Evolutionary conservation across 169 alveolate species (phyloP).

Genomic region (Plasmodium falciparum): DNA sequence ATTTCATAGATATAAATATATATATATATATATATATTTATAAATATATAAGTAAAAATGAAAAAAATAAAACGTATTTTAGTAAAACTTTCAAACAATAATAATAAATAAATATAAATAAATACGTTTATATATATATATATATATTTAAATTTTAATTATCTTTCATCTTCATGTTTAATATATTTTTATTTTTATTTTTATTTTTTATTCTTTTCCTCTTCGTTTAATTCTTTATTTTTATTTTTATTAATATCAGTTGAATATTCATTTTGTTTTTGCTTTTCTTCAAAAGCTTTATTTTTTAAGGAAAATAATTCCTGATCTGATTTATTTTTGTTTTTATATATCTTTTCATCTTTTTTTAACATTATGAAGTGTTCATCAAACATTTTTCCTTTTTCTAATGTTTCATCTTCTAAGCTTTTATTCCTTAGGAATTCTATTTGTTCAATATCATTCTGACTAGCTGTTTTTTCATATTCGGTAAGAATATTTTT

Average conservation of each 20-base stretch:
- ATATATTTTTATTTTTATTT: slow-evolving; percentile 9
- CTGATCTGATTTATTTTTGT: not conserved
- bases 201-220: slow-evolving; percentile 5
- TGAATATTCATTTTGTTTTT: slow-evolving; percentile 13
- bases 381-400: not conserved
- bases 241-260: not conserved
- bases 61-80: too few species aligned
- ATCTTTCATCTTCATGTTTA: not conserved
- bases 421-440: not conserved
- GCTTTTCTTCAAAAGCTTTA: not conserved
- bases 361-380: not conserved
- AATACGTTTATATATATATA: not conserved
- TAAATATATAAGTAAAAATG: too few species aligned
- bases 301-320: not conserved
- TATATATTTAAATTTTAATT: not conserved
- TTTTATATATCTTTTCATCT: not conserved
- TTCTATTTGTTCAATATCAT: not conserved
- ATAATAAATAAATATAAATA: too few species aligned
- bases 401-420: slow-evolving; percentile 1
- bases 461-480: not conserved
- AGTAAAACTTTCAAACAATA: too few species aligned
- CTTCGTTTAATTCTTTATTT: not conserved
- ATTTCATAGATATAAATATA: too few species aligned
- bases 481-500: not conserved
- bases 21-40: too few species aligned